Percentiles rank a stretch among this genome's conserved stretches.
Conservation (phyloP, 306 rosid species). For the Amphicarpaea edgeworthii region DNA sequence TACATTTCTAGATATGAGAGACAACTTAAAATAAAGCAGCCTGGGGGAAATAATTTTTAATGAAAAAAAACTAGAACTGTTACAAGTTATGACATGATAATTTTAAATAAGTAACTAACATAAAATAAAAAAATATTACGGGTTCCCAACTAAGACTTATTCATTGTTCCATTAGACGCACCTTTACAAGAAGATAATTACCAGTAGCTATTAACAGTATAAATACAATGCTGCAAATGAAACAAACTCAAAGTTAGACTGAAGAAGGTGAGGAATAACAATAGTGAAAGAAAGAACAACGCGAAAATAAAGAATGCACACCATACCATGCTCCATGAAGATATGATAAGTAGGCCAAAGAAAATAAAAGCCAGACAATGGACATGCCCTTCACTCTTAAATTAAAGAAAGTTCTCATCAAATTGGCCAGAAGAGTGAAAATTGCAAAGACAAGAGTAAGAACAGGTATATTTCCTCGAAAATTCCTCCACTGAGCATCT, state of each 20-base stretch:
- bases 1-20: conserved; percentile 12
- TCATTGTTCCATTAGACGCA: conserved; percentile 47
- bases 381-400: conserved; percentile 83
- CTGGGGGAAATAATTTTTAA: background rate
- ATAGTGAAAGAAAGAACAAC: conserved; percentile 29
- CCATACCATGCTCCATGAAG: conserved; percentile 94
- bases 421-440: conserved; percentile 63
- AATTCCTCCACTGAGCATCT: conserved; percentile 97
- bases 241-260: conserved; percentile 37
- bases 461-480: conserved; percentile 80
- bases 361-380: conserved; percentile 75
- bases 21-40: conserved; percentile 15
- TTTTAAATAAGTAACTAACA: too few relatives aligned
- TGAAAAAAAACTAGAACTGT: background rate
- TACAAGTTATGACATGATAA: conserved; percentile 6
- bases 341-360: conserved; percentile 74
- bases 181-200: conserved; percentile 89
- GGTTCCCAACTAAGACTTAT: conserved; percentile 11
- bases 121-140: conserved; percentile 24
- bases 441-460: conserved; percentile 74
- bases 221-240: conserved; percentile 69
- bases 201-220: conserved; percentile 73
- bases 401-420: conserved; percentile 57
- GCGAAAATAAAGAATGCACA: conserved; percentile 22
- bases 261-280: conserved; percentile 33